Evolutionary conservation across 352 stramenopile genomes (phyloP).

Genomic region (Phytophthora idaei): DNA sequence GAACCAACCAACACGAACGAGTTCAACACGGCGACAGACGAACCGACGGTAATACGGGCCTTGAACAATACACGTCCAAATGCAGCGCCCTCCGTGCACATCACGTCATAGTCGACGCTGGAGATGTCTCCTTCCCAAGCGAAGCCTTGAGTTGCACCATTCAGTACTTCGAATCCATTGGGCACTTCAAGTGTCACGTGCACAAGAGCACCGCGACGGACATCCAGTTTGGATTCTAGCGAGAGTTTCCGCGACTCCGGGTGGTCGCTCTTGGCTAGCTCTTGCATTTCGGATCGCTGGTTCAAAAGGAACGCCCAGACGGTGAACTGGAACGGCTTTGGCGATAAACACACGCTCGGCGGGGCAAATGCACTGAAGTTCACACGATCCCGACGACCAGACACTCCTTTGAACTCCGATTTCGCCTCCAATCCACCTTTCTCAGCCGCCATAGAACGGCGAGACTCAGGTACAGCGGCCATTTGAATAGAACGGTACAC

Average conservation of each 20-base stretch:
- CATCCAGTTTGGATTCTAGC: slow-evolving; percentile 65
- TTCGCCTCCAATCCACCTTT: slow-evolving; percentile 28
- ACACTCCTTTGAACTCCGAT: slow-evolving; percentile 49
- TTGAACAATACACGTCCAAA: slow-evolving; percentile 78
- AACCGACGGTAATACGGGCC: slow-evolving; percentile 70
- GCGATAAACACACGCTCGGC: slow-evolving; percentile 56
- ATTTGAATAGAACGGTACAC: slow-evolving; percentile 77
- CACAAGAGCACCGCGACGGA: slow-evolving; percentile 75
- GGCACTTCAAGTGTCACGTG: slow-evolving; percentile 76
- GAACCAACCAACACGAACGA: slow-evolving; percentile 76
- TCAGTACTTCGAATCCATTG: slow-evolving; percentile 63
- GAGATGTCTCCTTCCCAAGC: slow-evolving; percentile 75
- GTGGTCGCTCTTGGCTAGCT: slow-evolving; percentile 49
- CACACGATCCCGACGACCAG: slow-evolving; percentile 65
- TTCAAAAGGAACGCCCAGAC: slow-evolving; percentile 80
- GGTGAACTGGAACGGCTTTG: slow-evolving; percentile 70
- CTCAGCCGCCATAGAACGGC: slow-evolving; percentile 19
- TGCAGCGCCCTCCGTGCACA: slow-evolving; percentile 55
- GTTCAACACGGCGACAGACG: slow-evolving; percentile 69
- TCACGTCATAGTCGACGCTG: slow-evolving; percentile 60
- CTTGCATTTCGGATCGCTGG: slow-evolving; percentile 71
- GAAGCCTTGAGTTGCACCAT: slow-evolving; percentile 71
- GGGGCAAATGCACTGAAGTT: slow-evolving; percentile 82
- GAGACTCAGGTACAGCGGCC: slow-evolving; percentile 19
- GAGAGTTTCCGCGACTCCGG: slow-evolving; percentile 50